These are phyloP conservation scores for Carnegiea gigantea DNA, from an alignment of 179 eudicot genomes.

Conservation along the genomic window DNA sequence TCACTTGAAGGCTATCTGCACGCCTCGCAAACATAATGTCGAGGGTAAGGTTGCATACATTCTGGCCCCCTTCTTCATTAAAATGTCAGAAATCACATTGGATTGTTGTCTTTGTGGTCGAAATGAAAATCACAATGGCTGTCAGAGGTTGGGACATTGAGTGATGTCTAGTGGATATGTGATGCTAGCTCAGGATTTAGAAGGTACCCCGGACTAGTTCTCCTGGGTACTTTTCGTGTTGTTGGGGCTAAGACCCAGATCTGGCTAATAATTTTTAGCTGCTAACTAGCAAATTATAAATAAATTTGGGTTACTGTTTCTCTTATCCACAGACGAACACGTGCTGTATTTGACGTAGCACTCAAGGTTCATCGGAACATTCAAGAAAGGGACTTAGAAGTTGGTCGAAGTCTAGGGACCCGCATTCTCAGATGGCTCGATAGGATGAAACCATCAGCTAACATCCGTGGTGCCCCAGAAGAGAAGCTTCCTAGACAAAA, in stretches of 20 bases:
- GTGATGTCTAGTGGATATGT: neutral
- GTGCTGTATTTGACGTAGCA: slow-evolving; percentile 63
- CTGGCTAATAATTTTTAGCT: neutral
- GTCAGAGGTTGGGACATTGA: neutral
- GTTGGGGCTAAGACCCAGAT: no score
- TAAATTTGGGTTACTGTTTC: neutral
- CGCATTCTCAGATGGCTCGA: slow-evolving; percentile 77
- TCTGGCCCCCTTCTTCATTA: no score
- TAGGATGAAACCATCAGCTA: slow-evolving; percentile 72
- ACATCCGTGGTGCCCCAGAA: slow-evolving; percentile 44
- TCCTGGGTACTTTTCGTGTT: no score
- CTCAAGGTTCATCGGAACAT: slow-evolving; percentile 59
- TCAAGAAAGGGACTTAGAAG: slow-evolving; percentile 74
- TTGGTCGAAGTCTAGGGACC: slow-evolving; percentile 70
- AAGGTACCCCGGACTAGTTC: no score
- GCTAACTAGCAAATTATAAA: neutral
- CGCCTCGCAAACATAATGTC: neutral
- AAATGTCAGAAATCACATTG: no score
- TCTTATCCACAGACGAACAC: slow-evolving; percentile 49
- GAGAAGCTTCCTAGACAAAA: slow-evolving; percentile 32
- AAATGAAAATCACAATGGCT: no score
- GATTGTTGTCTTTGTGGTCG: no score
- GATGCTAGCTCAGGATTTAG: no score
- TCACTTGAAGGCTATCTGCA: neutral
- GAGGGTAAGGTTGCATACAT: neutral